Base-by-base conservation (phyloP, 179 eudicot genomes). In the Spinacia oleracea region DNA sequence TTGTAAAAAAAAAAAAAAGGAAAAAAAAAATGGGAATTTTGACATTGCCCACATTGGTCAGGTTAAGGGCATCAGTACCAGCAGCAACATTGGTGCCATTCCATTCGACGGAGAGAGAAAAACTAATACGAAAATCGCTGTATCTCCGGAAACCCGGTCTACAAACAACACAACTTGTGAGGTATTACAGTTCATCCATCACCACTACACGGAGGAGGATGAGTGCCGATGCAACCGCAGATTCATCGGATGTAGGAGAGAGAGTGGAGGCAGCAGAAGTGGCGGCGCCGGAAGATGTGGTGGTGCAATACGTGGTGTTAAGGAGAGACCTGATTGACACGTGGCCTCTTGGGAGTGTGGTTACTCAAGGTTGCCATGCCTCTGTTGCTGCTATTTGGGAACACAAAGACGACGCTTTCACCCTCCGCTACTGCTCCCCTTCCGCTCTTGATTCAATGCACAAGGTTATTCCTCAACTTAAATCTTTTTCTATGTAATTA, bases 291-390 rank as follows among this genome's bases (percentile, higher is more conserved):
- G 78, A 75, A 38, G 81, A 79, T 0, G 77, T 72, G 40, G 43
- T 82, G 60, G 86, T 92, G 5, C 95, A 92, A 82, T 93, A 92
- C 79, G 91, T 93, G 59, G 98, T 93, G 45, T 83, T 93, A 60
- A 85, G 97, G 77, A 85, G 93, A 72, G 98, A 93, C 77, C 75
- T 93, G 16, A 86, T 93, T 38, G 93, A 93, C 76, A 79, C 86
- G 35, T 93, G 98, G 98, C 98, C 97, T 18, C 79, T 89, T 29
- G 97, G 98, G 9, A 90, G 96, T 75, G 91, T 93, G 8, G 92
- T 93, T 0, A 87, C 97, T 1, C 98, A 92, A 83, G 97, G 98
- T 3, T 93, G 98, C 83, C 98, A 93, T 80, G 98, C 98, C 51
- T 87, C 97, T 43, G 93, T 93, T 10, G 89, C 92, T 3, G 97